Percentiles rank a stretch among this genome's conserved stretches.
phyloP scores from a whole-genome alignment of 768 basidiomycete species.

The Lactarius trivialis region DNA sequence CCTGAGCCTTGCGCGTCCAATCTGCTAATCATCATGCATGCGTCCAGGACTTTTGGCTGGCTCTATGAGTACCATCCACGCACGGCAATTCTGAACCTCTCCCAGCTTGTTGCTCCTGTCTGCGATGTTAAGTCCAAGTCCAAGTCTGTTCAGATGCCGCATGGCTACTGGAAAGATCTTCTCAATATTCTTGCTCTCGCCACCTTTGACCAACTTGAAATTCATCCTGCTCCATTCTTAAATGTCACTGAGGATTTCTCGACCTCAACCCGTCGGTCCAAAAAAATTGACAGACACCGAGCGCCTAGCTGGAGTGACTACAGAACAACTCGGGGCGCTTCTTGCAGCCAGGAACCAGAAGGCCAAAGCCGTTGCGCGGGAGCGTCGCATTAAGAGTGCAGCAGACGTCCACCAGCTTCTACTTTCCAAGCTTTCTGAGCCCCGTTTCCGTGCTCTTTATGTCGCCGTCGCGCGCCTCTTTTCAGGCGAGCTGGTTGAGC shows the following conservation, averaged over 20 bases:
- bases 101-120: slow-evolving; percentile 17
- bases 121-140: slow-evolving; percentile 30
- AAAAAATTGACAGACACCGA: not conserved
- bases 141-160: slow-evolving; percentile 29
- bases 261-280: not conserved
- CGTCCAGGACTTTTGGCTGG: slow-evolving; percentile 52
- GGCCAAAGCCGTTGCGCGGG: slow-evolving; percentile 17
- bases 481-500: slow-evolving; percentile 42
- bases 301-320: slow-evolving; percentile 26
- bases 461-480: slow-evolving; percentile 67
- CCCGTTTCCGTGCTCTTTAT: too few species aligned
- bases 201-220: slow-evolving; percentile 42
- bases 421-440: too few species aligned
- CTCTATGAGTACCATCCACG: slow-evolving; percentile 61
- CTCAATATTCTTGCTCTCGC: slow-evolving; percentile 62
- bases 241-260: not conserved
- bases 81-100: slow-evolving; percentile 53
- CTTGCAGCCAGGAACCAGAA: slow-evolving; percentile 13
- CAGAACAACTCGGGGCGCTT: not conserved
- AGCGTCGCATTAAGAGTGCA: slow-evolving; percentile 25
- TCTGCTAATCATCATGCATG: not conserved
- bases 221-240: slow-evolving; percentile 17
- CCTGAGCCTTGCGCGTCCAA: slow-evolving; percentile 11
- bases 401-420: slow-evolving; percentile 33
- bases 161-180: slow-evolving; percentile 75